Base-by-base conservation (phyloP, 2,329 filamentous ascomycete genomes). In the Leptosphaerulina australis region DNA sequence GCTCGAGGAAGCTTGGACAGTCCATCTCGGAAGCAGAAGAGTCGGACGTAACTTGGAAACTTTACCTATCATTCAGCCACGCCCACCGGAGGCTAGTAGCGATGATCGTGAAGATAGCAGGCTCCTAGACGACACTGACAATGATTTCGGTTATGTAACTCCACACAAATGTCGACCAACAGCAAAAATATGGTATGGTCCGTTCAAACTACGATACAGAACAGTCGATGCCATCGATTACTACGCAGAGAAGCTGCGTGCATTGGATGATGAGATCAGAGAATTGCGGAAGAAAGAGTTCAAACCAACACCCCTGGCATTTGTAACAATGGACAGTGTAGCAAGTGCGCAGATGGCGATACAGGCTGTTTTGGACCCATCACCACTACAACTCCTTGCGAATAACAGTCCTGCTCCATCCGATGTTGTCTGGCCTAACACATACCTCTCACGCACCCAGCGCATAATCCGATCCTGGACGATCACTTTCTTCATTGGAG, bases 321-420 rank as follows among this genome's bases (percentile, higher is more conserved):
- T 99, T 71, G 90, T 99, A 29, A 97, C 94, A 0, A 95, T 99
- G 91, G 90, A 97, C 75, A 94, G 91, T 3, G 94, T 96, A 39
- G 90, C 92, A 11, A 88, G 92, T 15, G 85, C 83, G 57, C 94
- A 99, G 76, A 96, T 97, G 91, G 90, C 92, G 18, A 90, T 96
- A 33, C 94, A 99, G 73, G 92, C 94, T 3, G 87, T 96, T 9
- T 85, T 99, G 44, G 93, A 97, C 67, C 91, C 94, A 3, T 87
- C 89, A 9, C 94, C 95, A 0, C 87, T 92, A 50, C 88, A 89
- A 53, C 81, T 99, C 5, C 78, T 96, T 44, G 92, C 93, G 7
- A 92, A 91, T 52, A 82, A 88, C 21, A 92, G 93, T 2, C 94
- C 94, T 0, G 86, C 93, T 2, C 94, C 94, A 0, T 86, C 89